These are phyloP conservation scores for Termitomyces sp. DNA, from an alignment of 768 basidiomycete species.

Conservation along the genomic window DNA sequence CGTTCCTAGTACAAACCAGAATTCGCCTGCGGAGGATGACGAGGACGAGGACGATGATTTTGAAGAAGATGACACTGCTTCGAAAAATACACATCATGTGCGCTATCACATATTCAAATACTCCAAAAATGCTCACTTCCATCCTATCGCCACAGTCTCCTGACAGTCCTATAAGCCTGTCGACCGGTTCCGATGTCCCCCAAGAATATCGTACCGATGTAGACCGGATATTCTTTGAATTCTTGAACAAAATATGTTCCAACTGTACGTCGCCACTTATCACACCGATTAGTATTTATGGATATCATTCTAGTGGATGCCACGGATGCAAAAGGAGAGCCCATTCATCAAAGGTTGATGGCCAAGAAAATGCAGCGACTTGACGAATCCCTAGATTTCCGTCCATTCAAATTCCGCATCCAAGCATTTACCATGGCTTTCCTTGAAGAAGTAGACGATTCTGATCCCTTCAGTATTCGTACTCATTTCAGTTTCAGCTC, in stretches of 20 bases:
- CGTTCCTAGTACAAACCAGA: constrained; percentile 26
- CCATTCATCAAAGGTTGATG: constrained; percentile 98
- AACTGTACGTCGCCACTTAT: constrained; percentile 53
- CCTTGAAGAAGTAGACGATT: constrained; percentile 69
- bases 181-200: constrained; percentile 52
- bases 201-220: constrained; percentile 78
- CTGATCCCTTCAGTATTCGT: not conserved
- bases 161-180: constrained; percentile 24
- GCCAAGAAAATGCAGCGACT: constrained; percentile 97
- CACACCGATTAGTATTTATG: constrained; percentile 13
- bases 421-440: constrained; percentile 97
- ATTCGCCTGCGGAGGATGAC: constrained; percentile 42
- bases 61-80: constrained; percentile 23
- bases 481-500: constrained; percentile 41
- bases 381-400: constrained; percentile 94
- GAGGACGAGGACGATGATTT: constrained; percentile 35
- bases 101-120: not conserved
- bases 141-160: constrained; percentile 17
- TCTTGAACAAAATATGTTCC: constrained; percentile 82
- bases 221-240: constrained; percentile 88
- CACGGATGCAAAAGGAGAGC: constrained; percentile 91
- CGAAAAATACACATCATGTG: constrained; percentile 15
- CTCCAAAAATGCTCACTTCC: constrained; percentile 1
- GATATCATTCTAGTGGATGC: constrained; percentile 64
- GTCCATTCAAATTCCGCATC: constrained; percentile 98